Conservation (phyloP, 169 alveolate species). For the Plasmodium gonderi region DNA sequence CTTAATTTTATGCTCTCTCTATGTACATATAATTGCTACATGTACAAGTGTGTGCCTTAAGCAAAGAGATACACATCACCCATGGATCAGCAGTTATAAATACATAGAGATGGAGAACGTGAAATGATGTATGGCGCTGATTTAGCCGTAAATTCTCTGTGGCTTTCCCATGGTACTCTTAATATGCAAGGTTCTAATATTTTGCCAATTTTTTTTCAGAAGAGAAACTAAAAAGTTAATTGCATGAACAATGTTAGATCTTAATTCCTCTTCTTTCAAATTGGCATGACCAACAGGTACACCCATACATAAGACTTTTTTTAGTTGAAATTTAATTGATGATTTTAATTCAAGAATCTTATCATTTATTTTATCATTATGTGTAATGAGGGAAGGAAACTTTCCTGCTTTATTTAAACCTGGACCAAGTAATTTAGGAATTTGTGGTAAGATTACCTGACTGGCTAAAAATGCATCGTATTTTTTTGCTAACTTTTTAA, state of each 20-base stretch:
- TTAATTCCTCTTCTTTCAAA: constrained; percentile 97
- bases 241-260: constrained; percentile 96
- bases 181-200: constrained; percentile 96
- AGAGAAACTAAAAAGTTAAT: constrained; percentile 99
- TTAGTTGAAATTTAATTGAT: constrained; percentile 93
- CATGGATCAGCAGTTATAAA: background rate
- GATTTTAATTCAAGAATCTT: constrained; percentile 97
- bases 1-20: background rate
- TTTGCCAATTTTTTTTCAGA: constrained; percentile 99
- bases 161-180: constrained; percentile 99
- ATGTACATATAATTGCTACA: background rate
- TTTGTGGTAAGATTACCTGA: constrained; percentile 97
- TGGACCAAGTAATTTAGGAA: constrained; percentile 99
- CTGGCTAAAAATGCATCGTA: constrained; percentile 98
- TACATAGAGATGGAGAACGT: too few species aligned
- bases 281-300: constrained; percentile 99
- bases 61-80: background rate
- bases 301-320: constrained; percentile 98
- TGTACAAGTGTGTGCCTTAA: background rate
- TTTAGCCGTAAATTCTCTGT: constrained; percentile 95
- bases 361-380: constrained; percentile 95
- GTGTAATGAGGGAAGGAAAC: constrained; percentile 99
- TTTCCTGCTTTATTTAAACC: constrained; percentile 99
- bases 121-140: too few species aligned
- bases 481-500: constrained; percentile 97